Conservation (phyloP, 2,329 filamentous ascomycete genomes). For the Escovopsis sp. region DNA sequence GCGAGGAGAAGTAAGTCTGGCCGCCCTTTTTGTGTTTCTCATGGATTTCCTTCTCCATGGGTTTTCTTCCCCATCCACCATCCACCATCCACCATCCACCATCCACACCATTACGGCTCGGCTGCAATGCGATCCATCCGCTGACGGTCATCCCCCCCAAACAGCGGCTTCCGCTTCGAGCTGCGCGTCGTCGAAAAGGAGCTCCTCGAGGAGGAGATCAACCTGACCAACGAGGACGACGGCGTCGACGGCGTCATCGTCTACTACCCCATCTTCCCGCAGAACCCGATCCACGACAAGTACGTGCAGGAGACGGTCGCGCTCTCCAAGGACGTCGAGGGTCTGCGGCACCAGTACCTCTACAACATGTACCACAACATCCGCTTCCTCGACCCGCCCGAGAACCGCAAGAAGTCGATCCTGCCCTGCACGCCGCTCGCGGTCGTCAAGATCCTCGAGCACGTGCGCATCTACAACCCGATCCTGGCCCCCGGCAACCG, state of each 20-base stretch:
- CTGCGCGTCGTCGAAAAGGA: slow-evolving; percentile 76
- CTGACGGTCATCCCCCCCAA: too few species aligned
- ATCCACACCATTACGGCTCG: too few species aligned
- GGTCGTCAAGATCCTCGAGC: slow-evolving; percentile 92
- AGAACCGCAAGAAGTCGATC: slow-evolving; percentile 73
- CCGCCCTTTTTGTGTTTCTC: too few species aligned
- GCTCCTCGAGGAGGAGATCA: slow-evolving; percentile 75
- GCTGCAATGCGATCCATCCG: too few species aligned
- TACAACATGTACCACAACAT: slow-evolving; percentile 99
- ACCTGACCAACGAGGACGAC: slow-evolving; percentile 67
- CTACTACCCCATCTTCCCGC: slow-evolving; percentile 90
- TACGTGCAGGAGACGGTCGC: slow-evolving; percentile 93
- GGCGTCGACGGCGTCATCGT: slow-evolving; percentile 82
- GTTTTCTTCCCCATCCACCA: too few species aligned
- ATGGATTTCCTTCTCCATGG: too few species aligned
- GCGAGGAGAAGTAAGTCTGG: slow-evolving; percentile 72
- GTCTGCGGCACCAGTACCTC: slow-evolving; percentile 82
- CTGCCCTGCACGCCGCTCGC: slow-evolving; percentile 92
- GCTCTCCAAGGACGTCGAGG: slow-evolving; percentile 87
- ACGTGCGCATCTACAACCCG: slow-evolving; percentile 91
- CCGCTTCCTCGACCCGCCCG: slow-evolving; percentile 72
- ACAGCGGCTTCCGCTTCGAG: slow-evolving; percentile 85
- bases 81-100: too few species aligned
- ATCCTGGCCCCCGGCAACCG: slow-evolving; percentile 87
- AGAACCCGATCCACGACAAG: slow-evolving; percentile 71